Conservation (phyloP, 352 stramenopile genomes). For the Pythium apleroticum region DNA sequence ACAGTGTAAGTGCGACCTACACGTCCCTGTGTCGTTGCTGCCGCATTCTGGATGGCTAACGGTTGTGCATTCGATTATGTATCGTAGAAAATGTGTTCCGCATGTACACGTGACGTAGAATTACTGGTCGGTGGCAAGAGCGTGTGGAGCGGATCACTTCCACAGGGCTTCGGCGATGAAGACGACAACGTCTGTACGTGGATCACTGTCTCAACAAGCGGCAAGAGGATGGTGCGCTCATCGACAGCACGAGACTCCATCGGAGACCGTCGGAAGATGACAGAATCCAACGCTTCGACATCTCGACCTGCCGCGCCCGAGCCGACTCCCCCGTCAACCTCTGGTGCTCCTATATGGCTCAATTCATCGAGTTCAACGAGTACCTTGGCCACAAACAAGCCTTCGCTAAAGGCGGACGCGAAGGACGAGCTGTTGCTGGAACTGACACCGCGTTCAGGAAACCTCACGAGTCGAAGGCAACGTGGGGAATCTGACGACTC, state of each 20-base stretch:
- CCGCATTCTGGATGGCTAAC: neutral
- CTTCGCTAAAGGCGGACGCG: slow-evolving; percentile 5
- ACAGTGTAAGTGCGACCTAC: slow-evolving; percentile 57
- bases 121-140: slow-evolving; percentile 57
- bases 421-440: slow-evolving; percentile 15
- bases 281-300: neutral
- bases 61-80: neutral
- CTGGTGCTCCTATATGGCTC: slow-evolving; percentile 26
- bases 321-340: neutral
- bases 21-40: too few species aligned
- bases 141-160: slow-evolving; percentile 75
- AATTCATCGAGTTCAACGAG: slow-evolving; percentile 7
- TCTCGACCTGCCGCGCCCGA: neutral
- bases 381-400: neutral
- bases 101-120: slow-evolving; percentile 67
- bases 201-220: slow-evolving; percentile 49
- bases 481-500: slow-evolving; percentile 2
- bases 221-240: slow-evolving; percentile 18
- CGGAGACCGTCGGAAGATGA: neutral
- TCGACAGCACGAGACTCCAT: slow-evolving; percentile 1
- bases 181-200: slow-evolving; percentile 69
- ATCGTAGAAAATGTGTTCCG: slow-evolving; percentile 36
- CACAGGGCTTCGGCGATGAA: slow-evolving; percentile 64
- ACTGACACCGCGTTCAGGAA: neutral
- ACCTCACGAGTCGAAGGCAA: slow-evolving; percentile 21